Base-by-base conservation (phyloP, 148 eudicot species). In the Agrostemma githago region DNA sequence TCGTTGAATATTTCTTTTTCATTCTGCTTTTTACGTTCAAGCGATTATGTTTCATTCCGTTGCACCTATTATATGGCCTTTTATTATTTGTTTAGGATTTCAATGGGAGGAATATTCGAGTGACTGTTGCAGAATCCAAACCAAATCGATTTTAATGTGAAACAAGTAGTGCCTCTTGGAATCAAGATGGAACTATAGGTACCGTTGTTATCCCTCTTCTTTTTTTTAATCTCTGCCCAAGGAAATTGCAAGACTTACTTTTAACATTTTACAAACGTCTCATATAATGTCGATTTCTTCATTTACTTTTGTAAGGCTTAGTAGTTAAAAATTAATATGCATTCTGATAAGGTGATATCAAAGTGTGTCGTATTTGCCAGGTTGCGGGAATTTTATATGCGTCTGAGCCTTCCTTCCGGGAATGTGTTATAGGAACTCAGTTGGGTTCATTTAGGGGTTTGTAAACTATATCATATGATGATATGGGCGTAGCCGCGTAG, bases 21-120 rank as follows among this genome's bases (percentile, higher is more conserved):
- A 26, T 26, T 62, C 41, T 12, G 40, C 42, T 40, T 11, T 26
- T 16, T 44, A 56, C 54, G 68, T 21, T 59, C 19, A 40, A 20
- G 26, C 70, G 44, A 68, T 19, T 19, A 16, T 54, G 17, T 74
- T 48, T 14, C 0, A 40, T 37, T 26, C 34, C 34, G 34, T 74
- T 20, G 12, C 59, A 19, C 62, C 53, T 10, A 56, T 68, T 48
- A 19, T 44, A 68, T 46, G 0, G 4, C 71, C 71, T n/a, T 43
- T 51, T 58, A 19, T 9, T 67, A 62, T 77, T 77, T 41, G 62
- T 86, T 81, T 85, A 94, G 98, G 98, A 94, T 75, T 79, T 94
- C 3, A 76, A 83, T 43, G 98, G 98, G 21, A 85, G 98, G 83
- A 44, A 83, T 68, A 94, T 94, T 64, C 89, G 98, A 69, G 97